Base-by-base conservation (phyloP, 2,329 filamentous ascomycete genomes). In the Aspergillus proliferans region DNA sequence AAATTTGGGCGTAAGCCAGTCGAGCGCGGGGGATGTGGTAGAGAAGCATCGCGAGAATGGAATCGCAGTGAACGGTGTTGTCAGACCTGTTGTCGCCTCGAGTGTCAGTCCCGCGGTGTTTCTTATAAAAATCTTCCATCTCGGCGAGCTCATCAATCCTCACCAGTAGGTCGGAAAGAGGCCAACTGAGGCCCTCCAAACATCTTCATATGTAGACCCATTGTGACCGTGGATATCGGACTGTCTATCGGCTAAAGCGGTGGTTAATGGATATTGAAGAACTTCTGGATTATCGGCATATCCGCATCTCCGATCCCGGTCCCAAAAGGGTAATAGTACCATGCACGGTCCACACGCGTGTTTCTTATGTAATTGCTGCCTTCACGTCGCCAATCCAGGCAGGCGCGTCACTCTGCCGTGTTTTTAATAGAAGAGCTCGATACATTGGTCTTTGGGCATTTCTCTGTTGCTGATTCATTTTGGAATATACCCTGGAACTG, bases 1-100 rank as follows among this genome's bases (percentile, higher is more conserved):
- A 60, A 85, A 73, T 61, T 82, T 86, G 30, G 92, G 92, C 50
- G 87, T 81, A 43, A 97, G 86, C 90, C 91, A 97, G 65, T 82
- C 86, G 57, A 67, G 77, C 55, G 65, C 73, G 63, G 56, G 74
- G 55, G 63, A 78, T 52, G 87, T 87, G 28, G 85, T 86, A 36
- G 88, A 88, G 72, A 95, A 94, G 53, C 80, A 73, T 66, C 86
- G 81, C 55, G 68, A 71, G 61, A 75, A 69, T 54, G 73, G 63
- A 60, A 65, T 57, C 52, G 58, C 48, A 45, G 58, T 54, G 47
- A 61, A 57, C 39, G 58, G 56, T 47, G 57, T 52, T 40, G 62
- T 58, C 42, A 67, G 48, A 52, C 58, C 63, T 67, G 49, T 49
- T 19, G 19, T 3, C 18, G 26, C 38, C 48, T 33, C 40, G 43